Evolutionary conservation across 139 green algal species (phyloP), one percentile per base, ranked within the genome.

Genomic region (Picochlorum sp.): DNA sequence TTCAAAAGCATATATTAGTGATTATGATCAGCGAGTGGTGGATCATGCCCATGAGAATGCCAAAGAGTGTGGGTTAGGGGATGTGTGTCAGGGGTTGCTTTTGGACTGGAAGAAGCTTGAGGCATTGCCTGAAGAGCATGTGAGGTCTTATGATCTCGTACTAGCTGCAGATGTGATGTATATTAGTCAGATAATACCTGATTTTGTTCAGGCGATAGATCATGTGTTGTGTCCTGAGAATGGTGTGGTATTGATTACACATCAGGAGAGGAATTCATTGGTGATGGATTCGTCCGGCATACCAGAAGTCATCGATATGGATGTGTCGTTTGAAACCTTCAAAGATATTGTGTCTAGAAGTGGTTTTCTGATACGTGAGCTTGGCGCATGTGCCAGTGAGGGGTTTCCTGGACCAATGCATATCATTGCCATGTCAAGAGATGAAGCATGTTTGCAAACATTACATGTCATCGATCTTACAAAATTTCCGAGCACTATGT

Each of bases 11-110:
- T 38, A 56, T 56, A 24, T 56, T n/a, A 66, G 34, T 49, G 61
- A 66, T 44, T 66, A 66, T 58, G 37, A 66, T 23, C 9, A 5
- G 14, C 34, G 37, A 56, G 61, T 66, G n/a, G 49, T 66, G 13
- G 14, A 23, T n/a, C 34, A 66, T 5, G 34, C 58, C 3, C 15
- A 46, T 45, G 4, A 30, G 15, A 66, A 66, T 57, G 32, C 32
- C 21, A 21, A 23, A 4, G 13, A 30, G 6, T 56, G 44, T 20
- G 21, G 23, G 13, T 21, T 58, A 7, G 11, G 30, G 4, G 23
- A 56, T 44, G 32, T 58, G 7, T 58, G 23, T 2, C 24, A 44
- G 23, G 60, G 60, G 11, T 24, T 58, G 18, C 14, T n/a, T 11
- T 14, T 66, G 16, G 60, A 66, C n/a, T 66, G 60, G 60, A 66